Evolutionary conservation across 2,329 filamentous ascomycete species (phyloP).

Genomic region (Colletotrichum truncatum): DNA sequence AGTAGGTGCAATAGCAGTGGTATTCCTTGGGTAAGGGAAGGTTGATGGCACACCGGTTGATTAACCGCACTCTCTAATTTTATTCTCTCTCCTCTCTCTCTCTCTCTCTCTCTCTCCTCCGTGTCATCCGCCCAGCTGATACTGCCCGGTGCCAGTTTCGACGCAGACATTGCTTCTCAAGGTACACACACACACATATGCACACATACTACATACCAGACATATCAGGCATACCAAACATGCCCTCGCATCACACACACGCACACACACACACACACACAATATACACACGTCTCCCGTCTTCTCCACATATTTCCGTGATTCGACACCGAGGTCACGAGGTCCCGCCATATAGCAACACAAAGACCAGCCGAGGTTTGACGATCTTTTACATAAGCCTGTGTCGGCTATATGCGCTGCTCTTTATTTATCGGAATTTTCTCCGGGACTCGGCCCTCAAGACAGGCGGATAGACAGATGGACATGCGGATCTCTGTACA

Average conservation of each 20-base stretch:
- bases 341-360: neutral
- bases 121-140: too few relatives aligned
- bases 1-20: too few relatives aligned
- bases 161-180: too few relatives aligned
- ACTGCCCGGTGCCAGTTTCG: too few relatives aligned
- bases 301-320: neutral
- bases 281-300: too few relatives aligned
- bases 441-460: neutral
- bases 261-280: too few relatives aligned
- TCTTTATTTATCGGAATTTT: neutral
- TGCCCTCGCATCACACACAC: too few relatives aligned
- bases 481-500: neutral
- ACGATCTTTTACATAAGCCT: constrained; percentile 2
- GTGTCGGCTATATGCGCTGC: neutral
- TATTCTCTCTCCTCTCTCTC: too few relatives aligned
- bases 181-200: too few relatives aligned
- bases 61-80: too few relatives aligned
- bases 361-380: neutral
- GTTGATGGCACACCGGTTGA: neutral
- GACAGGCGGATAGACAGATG: neutral
- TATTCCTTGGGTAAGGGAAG: neutral
- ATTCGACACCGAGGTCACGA: neutral
- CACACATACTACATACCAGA: too few relatives aligned
- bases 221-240: too few relatives aligned
- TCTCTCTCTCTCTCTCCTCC: neutral